phyloP scores from a whole-genome alignment of 768 basidiomycete species.

The Amanita fuliginea region DNA sequence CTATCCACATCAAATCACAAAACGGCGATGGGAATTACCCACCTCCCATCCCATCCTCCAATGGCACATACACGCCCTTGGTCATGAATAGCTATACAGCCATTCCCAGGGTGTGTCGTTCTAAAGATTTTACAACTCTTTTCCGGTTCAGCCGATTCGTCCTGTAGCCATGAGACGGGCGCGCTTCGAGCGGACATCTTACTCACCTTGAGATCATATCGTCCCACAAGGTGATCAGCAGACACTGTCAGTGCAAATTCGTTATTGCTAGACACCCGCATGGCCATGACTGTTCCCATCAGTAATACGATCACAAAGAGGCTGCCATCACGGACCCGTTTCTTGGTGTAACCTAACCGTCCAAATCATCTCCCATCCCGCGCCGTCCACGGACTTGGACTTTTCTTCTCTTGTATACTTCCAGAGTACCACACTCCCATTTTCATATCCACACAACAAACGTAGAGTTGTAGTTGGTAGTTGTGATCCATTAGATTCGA shows the following conservation, averaged over 20 bases:
- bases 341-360: slow-evolving; percentile 56
- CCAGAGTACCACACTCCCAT: slow-evolving; percentile 72
- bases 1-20: background rate
- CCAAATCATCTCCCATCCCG: slow-evolving; percentile 70
- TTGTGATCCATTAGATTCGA: background rate
- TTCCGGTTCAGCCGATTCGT: background rate
- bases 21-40: background rate
- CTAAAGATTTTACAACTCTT: slow-evolving; percentile 25
- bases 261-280: slow-evolving; percentile 54
- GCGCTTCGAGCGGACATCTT: background rate
- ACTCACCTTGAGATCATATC: slow-evolving; percentile 46
- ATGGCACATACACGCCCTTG: slow-evolving; percentile 77
- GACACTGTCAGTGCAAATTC: slow-evolving; percentile 70
- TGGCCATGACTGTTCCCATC: slow-evolving; percentile 62
- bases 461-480: slow-evolving; percentile 31
- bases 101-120: slow-evolving; percentile 76
- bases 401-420: slow-evolving; percentile 30
- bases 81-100: slow-evolving; percentile 59
- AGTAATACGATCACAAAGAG: background rate
- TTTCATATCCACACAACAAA: slow-evolving; percentile 74
- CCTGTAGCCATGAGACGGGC: background rate
- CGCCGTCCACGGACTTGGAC: slow-evolving; percentile 51
- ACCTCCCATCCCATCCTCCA: slow-evolving; percentile 95
- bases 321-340: slow-evolving; percentile 38
- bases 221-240: slow-evolving; percentile 70